These are phyloP conservation scores for Kluyveromyces starmeri DNA, from an alignment of 805 yeast species.

Conservation along the genomic window DNA sequence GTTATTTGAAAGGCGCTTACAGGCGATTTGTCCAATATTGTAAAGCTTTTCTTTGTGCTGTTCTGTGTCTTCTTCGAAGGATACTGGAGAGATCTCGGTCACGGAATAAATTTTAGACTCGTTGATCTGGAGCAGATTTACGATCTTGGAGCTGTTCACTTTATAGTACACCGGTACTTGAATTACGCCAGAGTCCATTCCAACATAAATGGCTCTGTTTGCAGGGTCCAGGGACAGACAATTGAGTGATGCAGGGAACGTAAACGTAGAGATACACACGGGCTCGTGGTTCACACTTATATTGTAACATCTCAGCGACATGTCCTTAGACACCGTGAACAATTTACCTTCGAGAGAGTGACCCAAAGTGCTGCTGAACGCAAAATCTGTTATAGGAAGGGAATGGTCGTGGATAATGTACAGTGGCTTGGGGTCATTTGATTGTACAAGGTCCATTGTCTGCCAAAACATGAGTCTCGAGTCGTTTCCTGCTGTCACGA, in stretches of 20 bases:
- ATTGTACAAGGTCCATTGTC: constrained; percentile 43
- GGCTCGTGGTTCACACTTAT: constrained; percentile 25
- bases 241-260: constrained; percentile 50
- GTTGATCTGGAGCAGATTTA: constrained; percentile 36
- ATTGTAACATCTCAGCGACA: constrained; percentile 66
- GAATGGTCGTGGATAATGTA: constrained; percentile 52
- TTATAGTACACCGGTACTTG: constrained; percentile 24
- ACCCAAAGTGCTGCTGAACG: constrained; percentile 35
- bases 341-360: constrained; percentile 45
- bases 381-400: constrained; percentile 35
- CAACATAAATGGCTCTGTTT: constrained; percentile 64
- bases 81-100: constrained; percentile 34
- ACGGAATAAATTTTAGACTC: constrained; percentile 35
- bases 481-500: constrained; percentile 75
- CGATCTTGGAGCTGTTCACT: constrained; percentile 30
- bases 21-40: constrained; percentile 21
- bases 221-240: constrained; percentile 68
- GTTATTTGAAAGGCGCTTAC: constrained; percentile 19
- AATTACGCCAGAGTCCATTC: constrained; percentile 48
- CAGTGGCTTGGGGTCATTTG: constrained; percentile 44
- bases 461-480: constrained; percentile 73
- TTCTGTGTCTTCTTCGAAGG: constrained; percentile 8
- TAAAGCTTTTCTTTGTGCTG: constrained; percentile 12
- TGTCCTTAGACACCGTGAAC: constrained; percentile 63
- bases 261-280: constrained; percentile 56